phyloP scores from a whole-genome alignment of 257 asterid genomes.

The Fraxinus pennsylvanica region DNA sequence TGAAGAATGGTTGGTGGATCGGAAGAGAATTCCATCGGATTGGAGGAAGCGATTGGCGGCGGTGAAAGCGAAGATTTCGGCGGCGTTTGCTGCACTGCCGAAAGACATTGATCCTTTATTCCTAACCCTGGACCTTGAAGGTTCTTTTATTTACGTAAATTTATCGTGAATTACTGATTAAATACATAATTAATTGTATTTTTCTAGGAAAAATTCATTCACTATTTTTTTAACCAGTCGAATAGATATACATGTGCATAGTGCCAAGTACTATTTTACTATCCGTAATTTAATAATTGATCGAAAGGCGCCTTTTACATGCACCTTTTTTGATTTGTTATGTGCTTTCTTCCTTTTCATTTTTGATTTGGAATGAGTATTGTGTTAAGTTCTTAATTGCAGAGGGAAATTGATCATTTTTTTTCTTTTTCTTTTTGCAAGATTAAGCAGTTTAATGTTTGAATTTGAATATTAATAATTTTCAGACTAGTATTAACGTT shows the following conservation, averaged over 20 bases:
- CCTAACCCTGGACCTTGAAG: slow-evolving; percentile 77
- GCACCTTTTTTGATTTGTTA: no score
- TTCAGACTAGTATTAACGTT: background rate
- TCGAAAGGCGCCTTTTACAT: background rate
- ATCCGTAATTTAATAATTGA: background rate
- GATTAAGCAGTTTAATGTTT: background rate
- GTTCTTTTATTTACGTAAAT: slow-evolving; percentile 35
- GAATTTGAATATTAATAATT: background rate
- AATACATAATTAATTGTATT: background rate
- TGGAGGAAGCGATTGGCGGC: slow-evolving; percentile 89
- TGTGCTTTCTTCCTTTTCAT: background rate
- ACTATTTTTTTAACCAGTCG: background rate
- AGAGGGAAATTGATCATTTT: background rate
- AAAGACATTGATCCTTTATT: slow-evolving; percentile 78
- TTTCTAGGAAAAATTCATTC: background rate
- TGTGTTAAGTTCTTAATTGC: background rate
- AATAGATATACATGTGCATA: background rate
- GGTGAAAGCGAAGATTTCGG: slow-evolving; percentile 69
- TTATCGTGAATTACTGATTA: background rate
- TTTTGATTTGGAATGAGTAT: background rate
- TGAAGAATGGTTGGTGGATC: slow-evolving; percentile 97
- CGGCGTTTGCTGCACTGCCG: slow-evolving; percentile 77
- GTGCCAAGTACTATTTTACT: background rate
- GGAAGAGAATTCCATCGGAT: slow-evolving; percentile 83
- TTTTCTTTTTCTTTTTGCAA: background rate